phyloP scores from a whole-genome alignment of 805 yeast genomes.

The Priceomyces carsonii region DNA sequence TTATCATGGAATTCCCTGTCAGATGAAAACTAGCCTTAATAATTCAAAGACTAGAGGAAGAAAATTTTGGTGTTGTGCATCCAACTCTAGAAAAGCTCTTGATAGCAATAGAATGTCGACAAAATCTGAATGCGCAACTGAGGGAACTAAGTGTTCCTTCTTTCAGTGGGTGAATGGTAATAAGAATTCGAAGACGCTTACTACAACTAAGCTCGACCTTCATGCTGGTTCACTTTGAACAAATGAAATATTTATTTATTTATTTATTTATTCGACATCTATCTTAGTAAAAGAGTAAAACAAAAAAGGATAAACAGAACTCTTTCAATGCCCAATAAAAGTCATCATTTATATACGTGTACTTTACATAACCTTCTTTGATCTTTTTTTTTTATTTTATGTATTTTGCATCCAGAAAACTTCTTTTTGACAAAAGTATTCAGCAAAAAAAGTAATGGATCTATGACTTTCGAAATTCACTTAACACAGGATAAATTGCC shows the following conservation, averaged over 20 bases:
- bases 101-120: conserved; percentile 1
- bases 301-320: background rate
- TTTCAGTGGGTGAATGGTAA: conserved; percentile 16
- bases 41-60: conserved; percentile 25
- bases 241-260: no score
- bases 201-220: no score
- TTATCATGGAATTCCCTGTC: conserved; percentile 25
- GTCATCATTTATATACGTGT: conserved; percentile 1
- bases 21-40: conserved; percentile 27
- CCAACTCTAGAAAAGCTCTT: no score
- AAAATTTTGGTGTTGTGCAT: conserved; percentile 34
- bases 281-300: conserved; percentile 5
- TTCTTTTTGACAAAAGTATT: background rate
- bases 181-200: no score
- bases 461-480: conserved; percentile 88
- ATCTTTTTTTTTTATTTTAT: background rate
- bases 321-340: conserved; percentile 1
- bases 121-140: background rate
- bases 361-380: conserved; percentile 10
- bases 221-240: no score
- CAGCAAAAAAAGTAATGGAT: background rate
- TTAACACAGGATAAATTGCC: conserved; percentile 96
- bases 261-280: no score
- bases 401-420: background rate
- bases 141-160: conserved; percentile 13